Base-by-base conservation (phyloP, 2,329 filamentous ascomycete species). In the Colletotrichum liriopes region DNA sequence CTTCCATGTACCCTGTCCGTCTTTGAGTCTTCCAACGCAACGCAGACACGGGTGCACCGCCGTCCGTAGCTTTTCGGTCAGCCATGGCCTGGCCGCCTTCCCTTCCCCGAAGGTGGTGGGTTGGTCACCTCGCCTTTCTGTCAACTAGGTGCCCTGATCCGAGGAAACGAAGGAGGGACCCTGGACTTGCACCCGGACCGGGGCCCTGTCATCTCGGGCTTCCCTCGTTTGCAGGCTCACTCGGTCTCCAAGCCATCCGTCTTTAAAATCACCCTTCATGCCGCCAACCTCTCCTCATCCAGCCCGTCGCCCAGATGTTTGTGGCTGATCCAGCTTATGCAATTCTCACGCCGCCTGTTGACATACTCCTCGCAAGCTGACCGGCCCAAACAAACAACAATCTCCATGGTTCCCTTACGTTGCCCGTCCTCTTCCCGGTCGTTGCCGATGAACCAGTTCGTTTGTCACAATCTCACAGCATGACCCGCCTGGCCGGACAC, bases 401-500 rank as follows among this genome's bases (percentile, higher is more conserved):
- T 20, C 14, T 39, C 39, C 32, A 26, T 20, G 12, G 12, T n/a
- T 32, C 43, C 26, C 26, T 41, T 65, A 26, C 35, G 16, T 29
- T 52, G 18, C 43, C 29, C 35, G 8, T 23, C 43, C 32, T 32
- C 43, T 59, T 37, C 65, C 56, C n/a, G 37, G 47, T 62, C n/a
- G 39, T 39, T 63, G 12, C 43, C 18, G 55, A 52, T 14, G 49
- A 39, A 35, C 18, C 18, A 39, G 41, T n/a, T 43, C 26, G n/a
- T 45, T 47, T 49, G 55, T 37, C 47, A 54, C 56, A 14, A 45
- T 35, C 12, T 58, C 47, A 47, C 58, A 67, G 56, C 55, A 41
- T 67, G 43, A 61, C 43, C 54, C 64, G 45, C 35, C 55, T 32
- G 43, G 54, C 64, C 54, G 58, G 39, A 29, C 41, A 55, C 51